phyloP scores from a whole-genome alignment of 176 grass and related monocot species.

The Oryza meridionalis region DNA sequence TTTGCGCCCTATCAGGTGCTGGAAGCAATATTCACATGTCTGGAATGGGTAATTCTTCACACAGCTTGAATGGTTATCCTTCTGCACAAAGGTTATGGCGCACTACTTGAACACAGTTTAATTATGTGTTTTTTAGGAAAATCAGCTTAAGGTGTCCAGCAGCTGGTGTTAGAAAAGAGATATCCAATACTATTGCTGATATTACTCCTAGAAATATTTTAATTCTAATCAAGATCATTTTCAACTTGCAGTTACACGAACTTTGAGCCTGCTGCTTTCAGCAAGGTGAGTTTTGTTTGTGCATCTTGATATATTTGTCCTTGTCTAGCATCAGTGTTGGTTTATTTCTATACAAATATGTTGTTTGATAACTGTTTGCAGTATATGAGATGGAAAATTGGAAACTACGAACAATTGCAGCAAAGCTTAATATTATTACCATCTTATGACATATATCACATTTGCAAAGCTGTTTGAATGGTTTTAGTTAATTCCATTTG shows the following conservation, averaged over 20 bases:
- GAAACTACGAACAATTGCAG: not conserved
- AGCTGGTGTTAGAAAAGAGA: conserved; percentile 38
- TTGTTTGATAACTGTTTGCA: not conserved
- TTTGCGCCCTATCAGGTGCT: conserved; percentile 91
- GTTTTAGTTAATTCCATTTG: not conserved
- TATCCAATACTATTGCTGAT: not conserved
- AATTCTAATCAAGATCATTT: conserved; percentile 37
- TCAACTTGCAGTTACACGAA: conserved; percentile 48
- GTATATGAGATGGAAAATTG: not conserved
- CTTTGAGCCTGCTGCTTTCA: conserved; percentile 38
- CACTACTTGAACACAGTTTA: conserved; percentile 79
- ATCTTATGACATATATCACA: not conserved
- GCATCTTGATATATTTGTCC: conserved; percentile 12
- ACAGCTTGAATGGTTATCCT: conserved; percentile 92
- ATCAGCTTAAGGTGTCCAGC: conserved; percentile 16
- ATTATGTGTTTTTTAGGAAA: conserved; percentile 49
- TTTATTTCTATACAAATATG: not conserved
- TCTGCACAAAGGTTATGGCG: conserved; percentile 99
- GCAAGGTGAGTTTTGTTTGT: conserved; percentile 49
- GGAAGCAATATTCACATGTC: conserved; percentile 97
- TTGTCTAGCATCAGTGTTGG: not conserved
- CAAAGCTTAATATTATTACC: conserved; percentile 16
- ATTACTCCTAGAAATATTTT: conserved; percentile 20
- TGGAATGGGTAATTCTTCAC: conserved; percentile 93
- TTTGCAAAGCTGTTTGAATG: not conserved